Base-by-base conservation (phyloP, 2,329 filamentous ascomycete species). In the Coniochaeta sp. region DNA sequence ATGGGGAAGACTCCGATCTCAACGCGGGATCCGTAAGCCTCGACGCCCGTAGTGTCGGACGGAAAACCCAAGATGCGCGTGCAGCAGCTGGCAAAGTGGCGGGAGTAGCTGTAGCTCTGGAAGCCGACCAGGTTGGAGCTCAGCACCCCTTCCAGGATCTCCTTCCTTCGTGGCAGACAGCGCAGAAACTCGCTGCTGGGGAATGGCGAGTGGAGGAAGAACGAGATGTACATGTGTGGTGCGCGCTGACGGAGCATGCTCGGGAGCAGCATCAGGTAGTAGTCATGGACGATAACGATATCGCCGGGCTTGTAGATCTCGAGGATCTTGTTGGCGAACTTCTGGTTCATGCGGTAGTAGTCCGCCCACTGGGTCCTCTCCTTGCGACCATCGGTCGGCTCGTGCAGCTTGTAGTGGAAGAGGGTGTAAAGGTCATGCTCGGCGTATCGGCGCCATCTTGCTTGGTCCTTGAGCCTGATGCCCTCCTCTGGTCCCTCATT, bases 391-490 rank as follows among this genome's bases (percentile, higher is more conserved):
- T 97, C 90, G 14, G 87, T 90, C 1, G 93, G 91, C 72, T 93
- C 91, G 70, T 96, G 90, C 70, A 95, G 91, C 76, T 96, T 96
- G 81, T 98, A 98, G 75, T 98, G 93, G 72, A 97, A 92, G 10
- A 97, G 82, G 1, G 91, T 92, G 76, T 96, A 97, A 30, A 98
- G 81, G 68, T 96, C 90, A 70, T 93, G 87, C 76, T 97, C 92
- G 17, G 93, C 91, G 73, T 95, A 98, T 44, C 89, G 84, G 64
- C 92, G 85, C 93, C 95, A 98, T 64, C 92, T 82, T 34, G 81
- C 80, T 76, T 97, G 93, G 67, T 96, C 90, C 67, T 88, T 90
- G 64, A 98, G 79, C 40, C 84, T 79, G 58, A 93, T 84, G 42
- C 91, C 89, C 38, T 89, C 82, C 0, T 85, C 80, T 52, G 75